Evolutionary conservation across 2,329 filamentous ascomycete species (phyloP), one percentile per base, ranked within the genome.

Genomic region (Diaporthe citri): DNA sequence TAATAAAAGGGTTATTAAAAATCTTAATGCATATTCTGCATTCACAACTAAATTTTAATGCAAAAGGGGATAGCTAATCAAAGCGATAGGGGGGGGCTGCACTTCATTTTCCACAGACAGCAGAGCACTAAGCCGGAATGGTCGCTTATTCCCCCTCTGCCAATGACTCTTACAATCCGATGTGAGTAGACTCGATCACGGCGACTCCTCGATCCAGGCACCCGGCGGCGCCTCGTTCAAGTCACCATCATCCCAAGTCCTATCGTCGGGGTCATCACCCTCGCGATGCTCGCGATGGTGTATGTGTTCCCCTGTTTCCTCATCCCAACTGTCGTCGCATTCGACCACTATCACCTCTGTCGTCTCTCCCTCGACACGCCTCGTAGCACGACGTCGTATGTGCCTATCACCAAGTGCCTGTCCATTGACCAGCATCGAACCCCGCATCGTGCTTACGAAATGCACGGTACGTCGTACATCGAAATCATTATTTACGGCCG

Each of bases 311-410:
- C 9, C 5, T 17, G 43, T 51, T 5, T 22, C 13, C 17, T 17
- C 20, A n/a, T 66, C 43, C 62, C 62, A 66, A 36, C 28, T 66
- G 22, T 51, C 62, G 31, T 66, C 62, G 12, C 28, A n/a, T 4
- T 51, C 20, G 22, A 51, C 20, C 22, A 22, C 17, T 36, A 36
- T 9, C 43, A 48, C 17, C 8, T 20, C 20, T 48, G 20, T 31
- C 31, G 5, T 5, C 31, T 3, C 4, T 6, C 13, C 15, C 2
- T 43, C 41, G 15, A 2, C 15, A 10, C 41, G 41, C 17, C 41
- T 43, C 4, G 6, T 7, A 20, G 15, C 41, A 43, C 13, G 41
- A 39, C 4, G 15, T 20, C 6, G 4, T 22, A 48, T 48, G 20
- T 17, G 5, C 10, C 15, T 13, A 41, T 6, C 13, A 43, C 36